Conservation (phyloP, 768 basidiomycete genomes). For the Sporobolomyces pararoseus region DNA sequence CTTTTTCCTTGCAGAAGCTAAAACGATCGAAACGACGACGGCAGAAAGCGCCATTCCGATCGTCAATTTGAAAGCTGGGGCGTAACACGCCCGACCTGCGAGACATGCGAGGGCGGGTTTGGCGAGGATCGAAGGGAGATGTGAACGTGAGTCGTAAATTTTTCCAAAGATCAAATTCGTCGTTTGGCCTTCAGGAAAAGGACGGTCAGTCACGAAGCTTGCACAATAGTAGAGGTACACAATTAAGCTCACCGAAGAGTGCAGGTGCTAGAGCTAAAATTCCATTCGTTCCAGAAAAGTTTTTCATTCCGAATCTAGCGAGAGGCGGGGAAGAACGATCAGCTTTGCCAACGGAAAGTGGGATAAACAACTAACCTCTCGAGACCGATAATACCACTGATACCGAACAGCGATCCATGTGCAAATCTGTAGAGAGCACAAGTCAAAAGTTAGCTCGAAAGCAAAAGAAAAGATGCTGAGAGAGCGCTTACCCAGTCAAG, state of each 20-base stretch:
- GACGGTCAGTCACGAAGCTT: background rate
- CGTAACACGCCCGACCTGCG: constrained; percentile 23
- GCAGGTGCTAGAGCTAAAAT: constrained; percentile 33
- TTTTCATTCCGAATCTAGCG: constrained; percentile 25
- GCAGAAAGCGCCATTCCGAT: constrained; percentile 9
- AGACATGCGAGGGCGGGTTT: constrained; percentile 3
- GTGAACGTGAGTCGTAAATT: constrained; percentile 30
- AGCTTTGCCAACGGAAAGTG: background rate
- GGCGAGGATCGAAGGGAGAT: background rate
- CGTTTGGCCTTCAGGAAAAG: constrained; percentile 14
- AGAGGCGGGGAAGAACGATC: background rate
- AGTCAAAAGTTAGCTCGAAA: background rate
- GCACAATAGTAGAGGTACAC: too few species aligned
- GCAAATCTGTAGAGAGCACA: constrained; percentile 11
- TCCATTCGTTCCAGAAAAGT: constrained; percentile 27
- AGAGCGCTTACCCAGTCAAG: constrained; percentile 18
- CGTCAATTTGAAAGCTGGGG: constrained; percentile 13
- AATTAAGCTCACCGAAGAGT: constrained; percentile 10
- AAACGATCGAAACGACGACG: background rate
- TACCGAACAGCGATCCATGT: constrained; percentile 29
- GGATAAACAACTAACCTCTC: constrained; percentile 12
- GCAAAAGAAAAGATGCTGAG: too few species aligned
- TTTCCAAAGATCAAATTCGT: constrained; percentile 35
- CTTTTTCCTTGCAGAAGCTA: constrained; percentile 7
- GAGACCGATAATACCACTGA: constrained; percentile 27